Conservation (phyloP, 192 early-diverging fungal species). For the Gryganskiella cystojenkinii region DNA sequence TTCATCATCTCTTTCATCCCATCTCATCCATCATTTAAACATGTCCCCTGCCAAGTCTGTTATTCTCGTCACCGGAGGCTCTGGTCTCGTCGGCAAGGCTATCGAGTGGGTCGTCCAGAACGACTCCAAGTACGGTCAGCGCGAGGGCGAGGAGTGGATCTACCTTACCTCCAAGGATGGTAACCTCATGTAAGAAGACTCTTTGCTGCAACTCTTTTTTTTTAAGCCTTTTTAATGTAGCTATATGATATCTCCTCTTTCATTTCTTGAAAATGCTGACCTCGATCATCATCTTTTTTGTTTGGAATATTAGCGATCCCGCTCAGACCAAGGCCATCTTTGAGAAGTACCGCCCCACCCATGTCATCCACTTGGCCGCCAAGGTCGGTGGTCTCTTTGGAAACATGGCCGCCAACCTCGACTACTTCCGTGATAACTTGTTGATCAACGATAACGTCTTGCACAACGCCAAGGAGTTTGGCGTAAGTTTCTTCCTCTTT, state of each 20-base stretch:
- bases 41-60: slow-evolving; percentile 57
- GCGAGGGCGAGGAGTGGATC: slow-evolving; percentile 78
- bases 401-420: slow-evolving; percentile 84
- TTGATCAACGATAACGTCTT: slow-evolving; percentile 85
- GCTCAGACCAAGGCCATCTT: slow-evolving; percentile 73
- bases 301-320: slow-evolving; percentile 57
- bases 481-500: slow-evolving; percentile 51
- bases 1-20: slow-evolving; percentile 15
- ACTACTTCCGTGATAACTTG: slow-evolving; percentile 82
- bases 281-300: neutral
- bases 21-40: neutral
- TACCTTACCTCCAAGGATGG: slow-evolving; percentile 81
- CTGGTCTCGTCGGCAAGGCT: slow-evolving; percentile 83
- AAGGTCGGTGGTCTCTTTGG: slow-evolving; percentile 81
- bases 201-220: neutral
- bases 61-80: slow-evolving; percentile 83
- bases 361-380: slow-evolving; percentile 84
- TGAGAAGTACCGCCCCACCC: slow-evolving; percentile 80
- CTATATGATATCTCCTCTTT: neutral
- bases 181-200: slow-evolving; percentile 71
- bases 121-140: slow-evolving; percentile 64
- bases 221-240: neutral
- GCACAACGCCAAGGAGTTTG: slow-evolving; percentile 65
- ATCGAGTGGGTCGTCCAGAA: slow-evolving; percentile 75
- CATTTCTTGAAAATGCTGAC: neutral